Evolutionary conservation across 371 early-diverging fungal genomes (phyloP), one percentile per base, ranked within the genome.

Genomic region (Blastocladiella emersonii): DNA sequence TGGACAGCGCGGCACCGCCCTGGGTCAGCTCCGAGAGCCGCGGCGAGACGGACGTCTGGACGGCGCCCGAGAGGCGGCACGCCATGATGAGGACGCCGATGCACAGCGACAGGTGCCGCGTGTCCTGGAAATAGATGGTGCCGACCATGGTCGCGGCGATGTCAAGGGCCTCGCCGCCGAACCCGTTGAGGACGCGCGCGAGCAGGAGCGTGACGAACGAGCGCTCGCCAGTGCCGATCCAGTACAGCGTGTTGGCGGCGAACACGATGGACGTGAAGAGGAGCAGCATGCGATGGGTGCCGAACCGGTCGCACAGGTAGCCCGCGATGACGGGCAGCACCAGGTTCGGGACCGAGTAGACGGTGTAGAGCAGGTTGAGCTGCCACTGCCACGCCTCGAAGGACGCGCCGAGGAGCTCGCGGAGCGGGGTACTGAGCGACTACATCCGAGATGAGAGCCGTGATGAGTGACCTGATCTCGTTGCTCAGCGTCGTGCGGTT

Each of bases 261-360:
- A 80, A 76, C 37, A 87, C 75, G 23, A 80, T 65, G n/a, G 69
- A 43, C 37, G 81, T 81, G 41, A 88, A 84, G 13, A 77, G 55
- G 15, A 79, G 57, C 36, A 85, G 65, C 62, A 83, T 77, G 43
- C 64, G 66, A 51, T 70, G 71, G 49, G 76, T 65, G 41, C 78
- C 85, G 49, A 81, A 66, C 19, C 70, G 61, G 60, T 84, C 81
- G 17, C 78, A 76, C 30, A 79, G 70, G 37, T 72, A 71, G 1
- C 87, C 85, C 36, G 86, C 84, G 15, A 85, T n/a, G 27, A 87
- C 71, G 1, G 91, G 88, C 17, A 85, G 73, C 63, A 88, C 70
- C 65, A 87, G 78, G 70, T 90, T 90, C 27, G 91, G 91, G 10
- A 87, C 69, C 3, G 87, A 85, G 65, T 87, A 88, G 35, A 78